These are phyloP conservation scores for Aspergillus ochraceus DNA, from an alignment of 2,329 filamentous ascomycete genomes.

Conservation along the genomic window DNA sequence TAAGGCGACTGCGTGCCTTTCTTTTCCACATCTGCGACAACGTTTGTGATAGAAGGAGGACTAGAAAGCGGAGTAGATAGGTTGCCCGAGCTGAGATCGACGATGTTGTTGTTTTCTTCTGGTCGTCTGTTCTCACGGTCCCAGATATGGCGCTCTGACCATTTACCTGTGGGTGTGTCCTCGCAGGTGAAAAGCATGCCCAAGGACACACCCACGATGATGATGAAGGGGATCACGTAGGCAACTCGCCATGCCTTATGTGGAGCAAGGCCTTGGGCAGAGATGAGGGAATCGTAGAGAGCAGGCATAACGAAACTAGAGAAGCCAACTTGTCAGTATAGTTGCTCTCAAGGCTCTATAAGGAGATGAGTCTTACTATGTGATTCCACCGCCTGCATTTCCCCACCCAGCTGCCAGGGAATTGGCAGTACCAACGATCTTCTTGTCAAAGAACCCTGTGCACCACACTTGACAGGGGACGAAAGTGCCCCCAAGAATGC, in stretches of 20 bases:
- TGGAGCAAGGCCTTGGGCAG: slow-evolving; percentile 57
- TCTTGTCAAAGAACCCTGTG: slow-evolving; percentile 91
- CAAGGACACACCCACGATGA: slow-evolving; percentile 67
- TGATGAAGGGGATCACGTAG: slow-evolving; percentile 79
- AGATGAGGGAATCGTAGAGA: slow-evolving; percentile 74
- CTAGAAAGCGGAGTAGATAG: slow-evolving; percentile 22
- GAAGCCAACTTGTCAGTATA: slow-evolving; percentile 1
- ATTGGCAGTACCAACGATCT: slow-evolving; percentile 85
- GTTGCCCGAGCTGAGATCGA: slow-evolving; percentile 29
- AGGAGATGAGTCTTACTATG: slow-evolving; percentile 55
- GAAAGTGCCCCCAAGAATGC: slow-evolving; percentile 45
- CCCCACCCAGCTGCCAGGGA: slow-evolving; percentile 81
- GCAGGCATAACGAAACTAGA: slow-evolving; percentile 80
- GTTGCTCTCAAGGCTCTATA: background rate
- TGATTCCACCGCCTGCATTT: slow-evolving; percentile 85
- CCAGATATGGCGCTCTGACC: slow-evolving; percentile 68
- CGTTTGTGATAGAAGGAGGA: slow-evolving; percentile 26
- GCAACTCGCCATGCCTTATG: slow-evolving; percentile 80
- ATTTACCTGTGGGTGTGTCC: slow-evolving; percentile 80
- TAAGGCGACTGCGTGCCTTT: slow-evolving; percentile 26
- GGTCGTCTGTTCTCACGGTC: slow-evolving; percentile 44
- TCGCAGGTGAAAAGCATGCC: slow-evolving; percentile 71
- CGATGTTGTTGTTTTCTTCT: slow-evolving; percentile 30
- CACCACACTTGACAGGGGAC: slow-evolving; percentile 81
- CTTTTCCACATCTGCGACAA: slow-evolving; percentile 33